Evolutionary conservation across 805 yeast genomes (phyloP).

Genomic region (Cyberlindnera amylophila): DNA sequence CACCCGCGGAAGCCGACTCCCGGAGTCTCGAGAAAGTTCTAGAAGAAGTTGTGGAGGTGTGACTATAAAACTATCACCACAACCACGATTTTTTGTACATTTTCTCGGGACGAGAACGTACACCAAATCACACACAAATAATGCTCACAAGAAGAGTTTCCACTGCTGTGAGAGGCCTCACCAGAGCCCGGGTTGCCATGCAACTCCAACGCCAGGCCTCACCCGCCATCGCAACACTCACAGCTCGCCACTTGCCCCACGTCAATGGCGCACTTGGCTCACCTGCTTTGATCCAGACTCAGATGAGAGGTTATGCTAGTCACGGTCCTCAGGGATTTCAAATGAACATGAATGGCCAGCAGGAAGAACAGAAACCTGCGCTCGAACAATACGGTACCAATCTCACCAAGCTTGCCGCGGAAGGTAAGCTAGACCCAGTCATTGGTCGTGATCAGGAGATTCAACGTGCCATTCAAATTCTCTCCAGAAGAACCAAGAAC

Average conservation of each 20-base stretch:
- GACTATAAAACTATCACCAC: neutral
- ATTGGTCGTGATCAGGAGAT: constrained; percentile 97
- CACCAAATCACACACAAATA: neutral
- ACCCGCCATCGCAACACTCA: neutral
- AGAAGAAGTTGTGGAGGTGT: neutral
- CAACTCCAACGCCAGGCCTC: neutral
- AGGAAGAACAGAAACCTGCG: constrained; percentile 59
- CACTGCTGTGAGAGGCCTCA: neutral
- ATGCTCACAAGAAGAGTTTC: constrained; percentile 9
- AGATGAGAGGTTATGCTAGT: constrained; percentile 9
- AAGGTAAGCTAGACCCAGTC: constrained; percentile 93
- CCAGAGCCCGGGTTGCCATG: constrained; percentile 4
- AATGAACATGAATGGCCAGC: constrained; percentile 37
- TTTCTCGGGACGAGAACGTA: no score
- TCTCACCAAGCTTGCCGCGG: constrained; percentile 78
- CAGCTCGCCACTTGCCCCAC: neutral
- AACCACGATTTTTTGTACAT: neutral
- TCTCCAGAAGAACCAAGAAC: constrained; percentile 90
- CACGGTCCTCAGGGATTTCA: constrained; percentile 19
- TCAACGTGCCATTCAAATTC: constrained; percentile 84
- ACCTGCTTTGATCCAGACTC: neutral
- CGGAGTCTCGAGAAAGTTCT: neutral
- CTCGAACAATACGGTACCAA: constrained; percentile 82
- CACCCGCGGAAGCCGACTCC: neutral
- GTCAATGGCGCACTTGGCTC: neutral